Percentiles rank a stretch among this genome's conserved stretches.
Evolutionary conservation across 495 filamentous ascomycete genomes (phyloP).

Genomic region (Lindgomyces ingoldianus): DNA sequence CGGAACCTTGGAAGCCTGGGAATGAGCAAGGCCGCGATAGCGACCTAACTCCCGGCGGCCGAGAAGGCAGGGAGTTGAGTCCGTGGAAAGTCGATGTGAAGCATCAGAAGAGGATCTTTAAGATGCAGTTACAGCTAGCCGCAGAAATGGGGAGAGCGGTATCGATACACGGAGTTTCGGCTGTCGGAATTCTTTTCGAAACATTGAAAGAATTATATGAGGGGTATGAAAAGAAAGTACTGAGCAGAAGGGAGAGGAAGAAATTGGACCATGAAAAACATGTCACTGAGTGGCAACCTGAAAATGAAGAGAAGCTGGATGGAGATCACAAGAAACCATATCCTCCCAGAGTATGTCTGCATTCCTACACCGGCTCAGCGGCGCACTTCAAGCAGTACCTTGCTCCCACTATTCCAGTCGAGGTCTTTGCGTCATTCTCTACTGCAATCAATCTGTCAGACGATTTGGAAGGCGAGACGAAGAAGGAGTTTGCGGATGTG

Average conservation of each 20-base stretch:
- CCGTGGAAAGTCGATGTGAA: conserved; percentile 72
- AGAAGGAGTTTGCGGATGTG: conserved; percentile 60
- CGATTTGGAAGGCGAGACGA: conserved; percentile 46
- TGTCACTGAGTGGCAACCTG: background rate
- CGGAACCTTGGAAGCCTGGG: conserved; percentile 59
- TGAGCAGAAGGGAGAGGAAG: conserved; percentile 64
- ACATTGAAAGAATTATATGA: conserved; percentile 74
- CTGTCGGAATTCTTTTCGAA: conserved; percentile 80
- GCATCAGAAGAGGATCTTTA: conserved; percentile 75
- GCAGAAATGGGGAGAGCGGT: conserved; percentile 79
- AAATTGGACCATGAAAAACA: conserved; percentile 38
- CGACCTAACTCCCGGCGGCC: conserved; percentile 72
- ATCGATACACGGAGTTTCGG: conserved; percentile 88
- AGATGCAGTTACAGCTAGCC: conserved; percentile 81
- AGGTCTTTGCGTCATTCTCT: conserved; percentile 89
- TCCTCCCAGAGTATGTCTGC: conserved; percentile 88
- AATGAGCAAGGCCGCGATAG: conserved; percentile 54
- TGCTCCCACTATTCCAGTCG: conserved; percentile 69
- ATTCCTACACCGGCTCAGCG: conserved; percentile 85
- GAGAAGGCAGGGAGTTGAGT: conserved; percentile 75
- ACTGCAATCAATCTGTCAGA: conserved; percentile 72
- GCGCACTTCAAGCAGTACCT: conserved; percentile 78
- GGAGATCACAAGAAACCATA: conserved; percentile 59
- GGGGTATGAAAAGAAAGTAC: conserved; percentile 71
- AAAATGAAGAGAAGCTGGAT: background rate